A percentile compares a stretch with the other conserved stretches of the same genome.
phyloP scores from a whole-genome alignment of 352 stramenopile species.

The Pythium oligandrum region DNA sequence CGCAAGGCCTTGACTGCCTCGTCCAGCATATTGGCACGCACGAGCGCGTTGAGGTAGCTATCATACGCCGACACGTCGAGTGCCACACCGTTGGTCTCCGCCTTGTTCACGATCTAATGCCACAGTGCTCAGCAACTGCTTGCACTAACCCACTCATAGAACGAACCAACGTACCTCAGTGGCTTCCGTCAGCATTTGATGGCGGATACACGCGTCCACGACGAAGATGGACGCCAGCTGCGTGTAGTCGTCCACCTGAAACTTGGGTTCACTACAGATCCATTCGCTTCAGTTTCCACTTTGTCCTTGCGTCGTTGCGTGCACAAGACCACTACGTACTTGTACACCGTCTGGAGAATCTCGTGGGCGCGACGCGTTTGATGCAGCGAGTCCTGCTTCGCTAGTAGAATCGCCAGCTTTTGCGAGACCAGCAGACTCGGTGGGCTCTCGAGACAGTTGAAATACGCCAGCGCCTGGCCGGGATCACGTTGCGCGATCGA shows the following conservation, averaged over 20 bases:
- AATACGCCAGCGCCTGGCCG: constrained; percentile 34
- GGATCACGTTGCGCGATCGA: constrained; percentile 27
- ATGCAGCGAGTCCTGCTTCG: constrained; percentile 34
- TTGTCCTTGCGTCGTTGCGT: not conserved
- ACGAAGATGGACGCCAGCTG: constrained; percentile 66
- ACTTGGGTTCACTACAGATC: constrained; percentile 16
- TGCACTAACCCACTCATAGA: not conserved
- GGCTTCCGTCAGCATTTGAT: constrained; percentile 41
- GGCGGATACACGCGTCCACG: constrained; percentile 49
- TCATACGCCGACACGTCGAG: constrained; percentile 62
- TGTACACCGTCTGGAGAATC: constrained; percentile 30
- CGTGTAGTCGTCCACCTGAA: constrained; percentile 57
- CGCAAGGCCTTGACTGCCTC: constrained; percentile 41
- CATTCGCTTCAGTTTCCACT: constrained; percentile 1
- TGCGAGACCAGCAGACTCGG: constrained; percentile 33
- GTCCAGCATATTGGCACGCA: constrained; percentile 31
- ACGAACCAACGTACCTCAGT: constrained; percentile 21
- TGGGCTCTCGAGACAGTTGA: constrained; percentile 35
- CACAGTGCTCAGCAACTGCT: not conserved
- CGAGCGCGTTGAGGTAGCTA: constrained; percentile 33
- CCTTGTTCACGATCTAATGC: not conserved
- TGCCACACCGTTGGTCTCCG: constrained; percentile 21
- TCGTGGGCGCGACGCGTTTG: constrained; percentile 27
- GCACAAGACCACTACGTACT: constrained; percentile 8
- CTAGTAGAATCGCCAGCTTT: constrained; percentile 57